Evolutionary conservation across 2,329 filamentous ascomycete genomes (phyloP).

Genomic region (Trematosphaeria pertusa): DNA sequence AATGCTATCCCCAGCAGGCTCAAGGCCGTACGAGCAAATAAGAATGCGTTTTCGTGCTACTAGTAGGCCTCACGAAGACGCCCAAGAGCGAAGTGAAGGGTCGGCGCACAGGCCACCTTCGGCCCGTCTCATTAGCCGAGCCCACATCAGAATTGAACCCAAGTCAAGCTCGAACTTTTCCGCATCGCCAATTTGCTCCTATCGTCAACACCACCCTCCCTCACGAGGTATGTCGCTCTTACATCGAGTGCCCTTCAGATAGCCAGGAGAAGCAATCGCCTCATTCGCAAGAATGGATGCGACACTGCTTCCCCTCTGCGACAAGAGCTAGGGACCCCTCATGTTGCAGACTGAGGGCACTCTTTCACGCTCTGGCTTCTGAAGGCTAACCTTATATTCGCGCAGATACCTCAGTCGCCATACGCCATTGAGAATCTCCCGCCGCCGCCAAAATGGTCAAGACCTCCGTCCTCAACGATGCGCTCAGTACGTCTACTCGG

Average conservation of each 20-base stretch:
- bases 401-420: conserved; percentile 67
- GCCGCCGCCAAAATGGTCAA: conserved; percentile 92
- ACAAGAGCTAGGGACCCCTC: conserved; percentile 74
- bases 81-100: no score
- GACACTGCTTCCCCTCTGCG: conserved; percentile 57
- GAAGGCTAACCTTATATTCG: conserved; percentile 62
- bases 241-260: conserved; percentile 58
- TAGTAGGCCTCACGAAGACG: no score
- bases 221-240: conserved; percentile 47
- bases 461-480: conserved; percentile 99
- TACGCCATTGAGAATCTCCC: conserved; percentile 80
- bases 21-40: no score
- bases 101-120: conserved; percentile 25
- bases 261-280: conserved; percentile 57
- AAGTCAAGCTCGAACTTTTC: conserved; percentile 33
- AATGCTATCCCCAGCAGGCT: no score
- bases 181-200: conserved; percentile 23
- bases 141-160: conserved; percentile 27
- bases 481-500: no score
- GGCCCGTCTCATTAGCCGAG: conserved; percentile 21
- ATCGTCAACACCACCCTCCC: conserved; percentile 30
- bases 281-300: conserved; percentile 34
- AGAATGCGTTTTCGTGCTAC: no score
- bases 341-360: conserved; percentile 64
- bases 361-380: conserved; percentile 72